Percentiles rank a stretch among this genome's conserved stretches.
Conservation (phyloP, 257 asterid genomes). For the Jacaranda copaia region DNA sequence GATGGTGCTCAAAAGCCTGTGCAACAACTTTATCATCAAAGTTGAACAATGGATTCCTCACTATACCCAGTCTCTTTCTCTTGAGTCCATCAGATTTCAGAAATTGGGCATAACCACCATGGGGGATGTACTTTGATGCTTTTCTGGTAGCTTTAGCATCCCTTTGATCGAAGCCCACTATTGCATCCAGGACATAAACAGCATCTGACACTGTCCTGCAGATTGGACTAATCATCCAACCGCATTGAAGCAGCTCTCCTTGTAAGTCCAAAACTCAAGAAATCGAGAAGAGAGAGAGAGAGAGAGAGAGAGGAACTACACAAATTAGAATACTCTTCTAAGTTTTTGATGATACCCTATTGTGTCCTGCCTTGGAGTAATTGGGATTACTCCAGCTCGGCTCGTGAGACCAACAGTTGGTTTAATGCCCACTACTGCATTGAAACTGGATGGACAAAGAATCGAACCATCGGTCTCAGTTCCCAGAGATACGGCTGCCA, state of each 20-base stretch:
- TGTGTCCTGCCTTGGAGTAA: slow-evolving; percentile 55
- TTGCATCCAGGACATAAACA: slow-evolving; percentile 57
- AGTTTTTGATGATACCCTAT: slow-evolving; percentile 40
- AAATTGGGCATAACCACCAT: slow-evolving; percentile 53
- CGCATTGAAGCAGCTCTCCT: background rate
- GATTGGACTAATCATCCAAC: slow-evolving; percentile 44
- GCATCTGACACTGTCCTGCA: slow-evolving; percentile 62
- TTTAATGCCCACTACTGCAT: slow-evolving; percentile 59
- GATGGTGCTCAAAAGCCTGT: slow-evolving; percentile 38
- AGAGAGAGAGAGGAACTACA: background rate
- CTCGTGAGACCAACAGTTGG: slow-evolving; percentile 61
- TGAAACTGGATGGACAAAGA: slow-evolving; percentile 48
- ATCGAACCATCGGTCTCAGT: slow-evolving; percentile 60
- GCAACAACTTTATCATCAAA: background rate
- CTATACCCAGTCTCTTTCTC: slow-evolving; percentile 54
- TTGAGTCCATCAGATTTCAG: slow-evolving; percentile 49
- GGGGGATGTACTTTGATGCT: slow-evolving; percentile 50
- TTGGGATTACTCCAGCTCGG: slow-evolving; percentile 58
- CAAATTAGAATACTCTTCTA: no score
- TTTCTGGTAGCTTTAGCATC: slow-evolving; percentile 45
- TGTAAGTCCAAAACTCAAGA: background rate
- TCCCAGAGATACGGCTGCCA: slow-evolving; percentile 54
- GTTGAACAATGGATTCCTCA: slow-evolving; percentile 39
- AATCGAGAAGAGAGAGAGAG: background rate
- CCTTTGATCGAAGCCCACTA: slow-evolving; percentile 51